phyloP scores from a whole-genome alignment of 1,139 yeast species.

The Yamadazyma sp. region DNA sequence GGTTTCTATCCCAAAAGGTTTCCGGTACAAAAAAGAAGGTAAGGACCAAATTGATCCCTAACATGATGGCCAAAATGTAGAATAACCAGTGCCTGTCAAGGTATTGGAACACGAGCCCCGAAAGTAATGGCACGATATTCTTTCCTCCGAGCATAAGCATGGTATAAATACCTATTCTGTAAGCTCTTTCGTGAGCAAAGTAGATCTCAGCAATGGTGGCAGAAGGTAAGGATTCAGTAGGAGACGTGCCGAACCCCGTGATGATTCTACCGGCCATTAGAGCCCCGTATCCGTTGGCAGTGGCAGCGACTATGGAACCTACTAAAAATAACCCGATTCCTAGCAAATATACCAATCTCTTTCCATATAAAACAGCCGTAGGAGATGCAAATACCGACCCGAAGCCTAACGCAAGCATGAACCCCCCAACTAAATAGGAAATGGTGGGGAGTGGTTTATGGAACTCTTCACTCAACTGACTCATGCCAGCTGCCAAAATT shows the following conservation, averaged over 20 bases:
- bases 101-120: constrained; percentile 52
- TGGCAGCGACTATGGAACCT: constrained; percentile 58
- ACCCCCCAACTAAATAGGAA: constrained; percentile 59
- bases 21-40: constrained; percentile 62
- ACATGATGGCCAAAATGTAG: constrained; percentile 57
- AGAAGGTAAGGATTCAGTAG: constrained; percentile 61
- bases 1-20: constrained; percentile 63
- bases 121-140: constrained; percentile 56
- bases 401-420: constrained; percentile 58
- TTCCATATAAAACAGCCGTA: constrained; percentile 60
- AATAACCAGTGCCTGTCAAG: constrained; percentile 61
- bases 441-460: constrained; percentile 40
- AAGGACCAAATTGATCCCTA: constrained; percentile 45
- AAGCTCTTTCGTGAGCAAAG: constrained; percentile 66
- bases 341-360: constrained; percentile 51
- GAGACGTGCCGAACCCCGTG: constrained; percentile 60
- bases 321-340: constrained; percentile 51
- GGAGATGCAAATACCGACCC: constrained; percentile 63
- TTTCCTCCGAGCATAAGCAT: constrained; percentile 63
- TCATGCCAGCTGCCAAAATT: constrained; percentile 58
- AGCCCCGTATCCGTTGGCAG: constrained; percentile 46
- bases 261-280: constrained; percentile 59
- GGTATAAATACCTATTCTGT: constrained; percentile 61
- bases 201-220: constrained; percentile 65
- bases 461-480: constrained; percentile 42